phyloP scores from a whole-genome alignment of 139 green algal species.

The Gonium pectorale region DNA sequence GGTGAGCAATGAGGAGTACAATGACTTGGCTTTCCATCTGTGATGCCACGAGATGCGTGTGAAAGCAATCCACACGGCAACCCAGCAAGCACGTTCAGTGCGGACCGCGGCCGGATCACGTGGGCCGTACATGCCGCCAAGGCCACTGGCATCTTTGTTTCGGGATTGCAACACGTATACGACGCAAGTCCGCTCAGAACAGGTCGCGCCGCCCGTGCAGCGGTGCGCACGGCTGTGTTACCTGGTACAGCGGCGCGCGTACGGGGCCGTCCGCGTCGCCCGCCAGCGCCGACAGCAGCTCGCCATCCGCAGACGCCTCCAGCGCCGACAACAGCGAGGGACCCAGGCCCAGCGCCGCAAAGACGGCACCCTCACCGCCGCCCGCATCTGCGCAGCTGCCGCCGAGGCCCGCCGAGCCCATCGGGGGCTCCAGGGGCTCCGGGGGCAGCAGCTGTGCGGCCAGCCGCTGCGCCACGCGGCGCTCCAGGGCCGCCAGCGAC shows the following conservation, averaged over 20 bases:
- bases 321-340: constrained; percentile 29
- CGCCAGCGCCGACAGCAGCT: constrained; percentile 21
- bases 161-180: no score
- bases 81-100: no score
- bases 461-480: neutral
- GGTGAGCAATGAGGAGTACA: no score
- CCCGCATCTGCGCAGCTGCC: neutral
- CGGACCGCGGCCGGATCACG: no score
- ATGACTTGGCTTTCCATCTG: no score
- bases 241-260: constrained; percentile 14
- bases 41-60: no score
- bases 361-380: neutral
- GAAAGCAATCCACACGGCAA: no score
- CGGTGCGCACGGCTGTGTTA: no score
- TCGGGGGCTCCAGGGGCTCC: neutral
- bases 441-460: neutral
- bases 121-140: no score
- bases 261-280: constrained; percentile 6
- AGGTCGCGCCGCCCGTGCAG: no score
- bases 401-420: neutral
- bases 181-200: no score
- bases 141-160: no score
- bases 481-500: constrained; percentile 20
- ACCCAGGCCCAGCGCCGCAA: neutral
- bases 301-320: neutral